Conservation (phyloP, 169 alveolate genomes). For the Blepharisma undulans region DNA sequence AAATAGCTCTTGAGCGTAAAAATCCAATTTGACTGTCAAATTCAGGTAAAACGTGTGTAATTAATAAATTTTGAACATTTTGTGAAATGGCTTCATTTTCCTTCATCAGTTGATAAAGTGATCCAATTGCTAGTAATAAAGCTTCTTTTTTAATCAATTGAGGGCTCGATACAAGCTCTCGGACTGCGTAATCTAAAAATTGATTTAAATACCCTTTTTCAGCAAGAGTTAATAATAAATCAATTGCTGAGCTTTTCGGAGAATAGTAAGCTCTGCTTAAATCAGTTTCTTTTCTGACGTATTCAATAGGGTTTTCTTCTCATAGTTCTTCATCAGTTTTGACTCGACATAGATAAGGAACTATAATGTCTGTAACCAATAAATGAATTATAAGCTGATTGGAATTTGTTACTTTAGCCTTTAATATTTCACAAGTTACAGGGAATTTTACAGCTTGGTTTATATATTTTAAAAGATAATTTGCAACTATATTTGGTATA, state of each 20-base stretch:
- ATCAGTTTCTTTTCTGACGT: neutral
- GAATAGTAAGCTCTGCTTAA: neutral
- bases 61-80: slow-evolving; percentile 38
- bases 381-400: neutral
- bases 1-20: slow-evolving; percentile 58
- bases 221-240: neutral
- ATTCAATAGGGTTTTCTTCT: slow-evolving; percentile 35
- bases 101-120: neutral
- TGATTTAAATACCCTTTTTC: slow-evolving; percentile 3
- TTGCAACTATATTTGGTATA: neutral
- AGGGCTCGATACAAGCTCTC: neutral
- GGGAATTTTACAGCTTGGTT: neutral
- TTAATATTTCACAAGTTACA: neutral
- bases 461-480: neutral
- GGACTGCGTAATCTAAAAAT: neutral
- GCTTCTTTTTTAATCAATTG: neutral
- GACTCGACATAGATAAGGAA: neutral
- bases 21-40: slow-evolving; percentile 44
- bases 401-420: too few relatives aligned
- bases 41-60: slow-evolving; percentile 52
- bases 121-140: neutral
- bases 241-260: slow-evolving; percentile 2
- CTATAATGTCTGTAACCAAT: neutral
- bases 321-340: slow-evolving; percentile 7
- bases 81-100: neutral